Percentiles rank a stretch among this genome's conserved stretches.
phyloP scores from a whole-genome alignment of 306 rosid species.

The Corylus americana region DNA sequence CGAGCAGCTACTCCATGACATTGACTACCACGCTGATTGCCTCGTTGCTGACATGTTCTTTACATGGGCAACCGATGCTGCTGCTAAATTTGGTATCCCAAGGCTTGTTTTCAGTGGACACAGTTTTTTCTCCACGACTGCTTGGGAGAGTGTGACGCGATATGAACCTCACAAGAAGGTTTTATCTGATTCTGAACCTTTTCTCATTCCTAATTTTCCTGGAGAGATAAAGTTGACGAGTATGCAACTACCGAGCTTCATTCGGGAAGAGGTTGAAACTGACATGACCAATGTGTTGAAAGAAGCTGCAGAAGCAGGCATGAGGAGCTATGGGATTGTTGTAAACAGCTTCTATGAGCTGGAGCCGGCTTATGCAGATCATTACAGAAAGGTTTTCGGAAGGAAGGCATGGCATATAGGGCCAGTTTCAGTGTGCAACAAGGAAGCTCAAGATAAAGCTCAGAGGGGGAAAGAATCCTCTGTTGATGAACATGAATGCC shows the following conservation, averaged over 20 bases:
- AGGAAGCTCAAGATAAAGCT: conserved; percentile 2
- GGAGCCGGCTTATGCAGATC: conserved; percentile 44
- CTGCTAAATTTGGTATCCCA: conserved; percentile 30
- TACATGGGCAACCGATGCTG: conserved; percentile 30
- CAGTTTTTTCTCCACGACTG: conserved; percentile 34
- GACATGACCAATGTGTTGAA: neutral
- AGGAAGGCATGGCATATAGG: conserved; percentile 59
- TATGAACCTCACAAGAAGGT: conserved; percentile 37
- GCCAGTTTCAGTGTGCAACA: conserved; percentile 40
- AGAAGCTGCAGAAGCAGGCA: conserved; percentile 21
- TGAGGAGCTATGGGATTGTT: conserved; percentile 46
- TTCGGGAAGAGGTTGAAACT: neutral
- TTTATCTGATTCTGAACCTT: conserved; percentile 37
- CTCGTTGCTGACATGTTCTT: conserved; percentile 28
- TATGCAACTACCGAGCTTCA: neutral
- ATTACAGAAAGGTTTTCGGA: conserved; percentile 33
- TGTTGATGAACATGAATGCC: conserved; percentile 23
- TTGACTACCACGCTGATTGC: conserved; percentile 10
- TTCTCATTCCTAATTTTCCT: conserved; percentile 43
- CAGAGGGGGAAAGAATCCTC: conserved; percentile 16
- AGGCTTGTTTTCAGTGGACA: conserved; percentile 35
- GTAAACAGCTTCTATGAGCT: conserved; percentile 60
- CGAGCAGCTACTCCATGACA: conserved; percentile 15
- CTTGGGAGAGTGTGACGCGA: neutral
- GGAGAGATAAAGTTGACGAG: conserved; percentile 38